A percentile compares a stretch with the other conserved stretches of the same genome.
phyloP scores from a whole-genome alignment of 768 basidiomycete genomes.

The Phylloporus sp. region DNA sequence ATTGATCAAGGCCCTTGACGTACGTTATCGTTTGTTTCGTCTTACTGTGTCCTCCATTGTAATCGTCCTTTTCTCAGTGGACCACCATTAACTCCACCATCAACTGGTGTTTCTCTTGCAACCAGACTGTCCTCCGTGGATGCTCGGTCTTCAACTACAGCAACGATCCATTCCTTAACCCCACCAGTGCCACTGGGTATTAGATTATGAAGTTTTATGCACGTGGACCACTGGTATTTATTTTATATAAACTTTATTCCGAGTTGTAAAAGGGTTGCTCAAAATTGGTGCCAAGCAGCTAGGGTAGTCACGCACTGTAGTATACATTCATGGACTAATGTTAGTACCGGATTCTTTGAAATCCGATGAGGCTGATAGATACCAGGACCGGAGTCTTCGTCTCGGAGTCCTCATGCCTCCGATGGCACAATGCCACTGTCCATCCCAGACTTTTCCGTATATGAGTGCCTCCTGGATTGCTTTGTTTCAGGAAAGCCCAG shows the following conservation, averaged over 20 bases:
- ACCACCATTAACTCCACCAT: slow-evolving; percentile 27
- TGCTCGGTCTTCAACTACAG: slow-evolving; percentile 30
- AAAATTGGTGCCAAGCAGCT: no score
- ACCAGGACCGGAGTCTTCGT: no score
- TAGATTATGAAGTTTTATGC: neutral
- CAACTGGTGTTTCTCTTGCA: slow-evolving; percentile 33
- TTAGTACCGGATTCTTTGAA: no score
- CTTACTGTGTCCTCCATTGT: neutral
- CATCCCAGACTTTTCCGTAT: no score
- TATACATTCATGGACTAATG: no score
- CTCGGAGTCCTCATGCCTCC: no score
- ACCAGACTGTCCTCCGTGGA: slow-evolving; percentile 29
- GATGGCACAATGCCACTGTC: no score
- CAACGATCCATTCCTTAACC: slow-evolving; percentile 25
- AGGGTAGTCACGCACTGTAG: neutral
- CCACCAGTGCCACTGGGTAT: slow-evolving; percentile 29
- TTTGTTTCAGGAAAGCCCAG: no score
- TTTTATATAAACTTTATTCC: no score
- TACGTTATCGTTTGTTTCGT: neutral
- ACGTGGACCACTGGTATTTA: neutral
- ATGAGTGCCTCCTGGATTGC: no score
- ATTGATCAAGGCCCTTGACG: slow-evolving; percentile 16
- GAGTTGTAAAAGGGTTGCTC: no score
- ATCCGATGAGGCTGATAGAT: no score
- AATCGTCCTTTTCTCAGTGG: slow-evolving; percentile 10